Base-by-base conservation (phyloP, 495 filamentous ascomycete species). In the Penicillium simplicissimum region DNA sequence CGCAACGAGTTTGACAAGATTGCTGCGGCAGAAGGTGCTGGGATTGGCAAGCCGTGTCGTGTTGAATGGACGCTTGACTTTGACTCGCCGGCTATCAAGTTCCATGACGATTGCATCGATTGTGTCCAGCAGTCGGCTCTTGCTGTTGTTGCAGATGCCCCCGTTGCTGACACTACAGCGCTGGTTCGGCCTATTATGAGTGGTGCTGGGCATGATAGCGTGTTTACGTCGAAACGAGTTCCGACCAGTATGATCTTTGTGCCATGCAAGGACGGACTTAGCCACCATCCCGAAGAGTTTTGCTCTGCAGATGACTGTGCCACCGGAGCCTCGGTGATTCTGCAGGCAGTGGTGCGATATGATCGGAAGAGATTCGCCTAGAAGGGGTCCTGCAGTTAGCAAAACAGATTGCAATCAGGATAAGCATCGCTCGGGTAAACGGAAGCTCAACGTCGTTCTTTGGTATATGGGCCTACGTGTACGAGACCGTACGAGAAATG, bases 231-330 rank as follows among this genome's bases (percentile, higher is more conserved):
- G 17, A 84, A 84, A 72, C 70, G 78, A 28, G 82, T 81, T 45
- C 85, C 85, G 31, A 85, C 85, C 7, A 84, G 81, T 55, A 89
- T 90, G 87, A 85, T 88, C 52, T 89, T 90, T 63, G 84, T 88
- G 37, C 86, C 86, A 10, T 86, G 83, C 60, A 81, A 82, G 62
- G 85, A 88, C 71, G 87, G 87, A 7, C 69, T 89, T 17, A 86
- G 83, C 58, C 87, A 89, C 71, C 86, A 88, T 72, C 85, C 87
- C 11, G 76, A 75, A 25, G 87, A 89, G 66, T 88, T 84, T 60
- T 84, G 79, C 43, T 83, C 77, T 59, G 79, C 79, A 15, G 82
- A 87, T 55, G 85, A 88, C 64, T 90, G 87, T 73, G 80, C 79
- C n/a, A 76, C 82, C 19, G 86, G 87, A 14, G 82, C 85, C 49